Conservation (phyloP, 805 yeast genomes). For the Yarrowia divulgata region DNA sequence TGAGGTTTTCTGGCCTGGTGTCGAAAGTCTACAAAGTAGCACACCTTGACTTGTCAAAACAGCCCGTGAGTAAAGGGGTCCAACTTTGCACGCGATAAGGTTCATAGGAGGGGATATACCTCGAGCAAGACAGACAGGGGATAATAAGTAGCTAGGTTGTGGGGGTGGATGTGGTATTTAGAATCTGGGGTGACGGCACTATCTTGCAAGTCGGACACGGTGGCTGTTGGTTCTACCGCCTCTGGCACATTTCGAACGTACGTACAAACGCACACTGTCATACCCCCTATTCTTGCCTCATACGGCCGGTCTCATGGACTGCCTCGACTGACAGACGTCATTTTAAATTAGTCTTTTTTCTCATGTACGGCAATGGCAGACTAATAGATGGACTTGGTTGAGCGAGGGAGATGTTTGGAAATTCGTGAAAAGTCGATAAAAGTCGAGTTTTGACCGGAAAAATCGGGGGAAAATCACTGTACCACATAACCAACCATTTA, state of each 20-base stretch:
- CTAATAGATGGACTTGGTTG: background rate
- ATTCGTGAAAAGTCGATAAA: background rate
- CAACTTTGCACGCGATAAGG: conserved; percentile 6
- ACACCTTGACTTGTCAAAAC: conserved; percentile 14
- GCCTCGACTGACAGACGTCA: background rate
- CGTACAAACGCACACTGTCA: background rate
- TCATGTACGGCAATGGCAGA: background rate
- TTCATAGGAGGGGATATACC: conserved; percentile 25
- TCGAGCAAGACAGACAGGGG: conserved; percentile 32
- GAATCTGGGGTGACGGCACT: too few relatives aligned
- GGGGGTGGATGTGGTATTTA: background rate
- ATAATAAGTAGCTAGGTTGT: background rate
- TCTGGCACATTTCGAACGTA: too few relatives aligned
- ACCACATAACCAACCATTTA: too few relatives aligned
- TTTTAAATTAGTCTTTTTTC: conserved; percentile 5
- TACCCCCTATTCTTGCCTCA: background rate
- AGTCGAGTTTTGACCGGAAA: background rate
- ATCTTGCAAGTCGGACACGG: too few relatives aligned
- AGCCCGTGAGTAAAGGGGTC: conserved; percentile 28
- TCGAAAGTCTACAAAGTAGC: background rate
- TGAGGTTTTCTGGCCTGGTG: background rate
- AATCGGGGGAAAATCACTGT: too few relatives aligned
- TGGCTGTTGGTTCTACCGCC: too few relatives aligned
- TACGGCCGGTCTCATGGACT: background rate
- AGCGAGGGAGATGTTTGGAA: background rate